Base-by-base conservation (phyloP, 495 filamentous ascomycete species). In the Echria macrotheca region DNA sequence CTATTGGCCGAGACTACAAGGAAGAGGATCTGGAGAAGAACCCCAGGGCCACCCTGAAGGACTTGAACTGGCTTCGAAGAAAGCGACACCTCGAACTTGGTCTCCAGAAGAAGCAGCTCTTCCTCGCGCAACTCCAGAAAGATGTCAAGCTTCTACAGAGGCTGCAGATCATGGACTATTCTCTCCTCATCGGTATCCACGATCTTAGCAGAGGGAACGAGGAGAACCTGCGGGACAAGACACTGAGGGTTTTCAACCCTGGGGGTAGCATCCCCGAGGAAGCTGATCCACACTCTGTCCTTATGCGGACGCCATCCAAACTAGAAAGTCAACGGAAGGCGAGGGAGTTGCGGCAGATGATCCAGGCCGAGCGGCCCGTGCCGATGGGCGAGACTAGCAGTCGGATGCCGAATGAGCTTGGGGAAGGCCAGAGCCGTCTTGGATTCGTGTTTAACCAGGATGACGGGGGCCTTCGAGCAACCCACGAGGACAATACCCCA, bases 151-250 rank as follows among this genome's bases (percentile, higher is more conserved):
- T 97, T 11, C 65, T 99, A 28, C 87, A 96, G 67, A 79, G 72
- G 56, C 72, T 97, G 26, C 86, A 93, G 57, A 96, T 99, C 56
- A 99, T 99, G 93, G 93, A 99, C 61, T 99, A 99, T 67, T 96
- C 91, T 12, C 80, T 99, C 44, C 69, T 99, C 32, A 81, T 99
- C 14, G 93, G 94, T 26, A 94, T 96, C 28, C 93, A 99, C 60
- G 93, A 97, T 65, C 63, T 91, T 8, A 78, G 79, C 25, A 81
- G 83, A 50, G 93, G 93, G 22, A 99, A 99, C 57, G 89, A 95
- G 60, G 93, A 97, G 57, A 94, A 95, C 25, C 74, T 99, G 15
- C 86, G 93, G 25, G 91, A 91, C 68, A 97, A 94, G 68, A 96
- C 90, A 0, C 72, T 99, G 24, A 84, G 91, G 55, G 89, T 99